phyloP scores from a whole-genome alignment of 768 basidiomycete species.

The Mycena filopes region DNA sequence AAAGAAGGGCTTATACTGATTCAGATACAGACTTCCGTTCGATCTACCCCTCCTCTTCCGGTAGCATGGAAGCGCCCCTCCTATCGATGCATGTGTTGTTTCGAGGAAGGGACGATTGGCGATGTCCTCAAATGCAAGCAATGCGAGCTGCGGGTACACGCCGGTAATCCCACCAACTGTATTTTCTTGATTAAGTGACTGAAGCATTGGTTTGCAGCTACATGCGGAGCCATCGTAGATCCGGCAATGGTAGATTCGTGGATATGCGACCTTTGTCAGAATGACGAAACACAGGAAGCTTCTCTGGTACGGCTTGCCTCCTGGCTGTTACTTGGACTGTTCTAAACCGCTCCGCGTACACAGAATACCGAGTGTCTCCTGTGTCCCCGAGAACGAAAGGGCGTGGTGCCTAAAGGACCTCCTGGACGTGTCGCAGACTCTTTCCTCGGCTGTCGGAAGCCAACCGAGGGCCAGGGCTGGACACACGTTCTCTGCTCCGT shows the following conservation, averaged over 20 bases:
- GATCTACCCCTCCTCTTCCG: slow-evolving; percentile 73
- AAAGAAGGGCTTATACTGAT: not conserved
- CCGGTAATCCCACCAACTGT: slow-evolving; percentile 60
- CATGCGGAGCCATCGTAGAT: slow-evolving; percentile 76
- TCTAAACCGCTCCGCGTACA: not conserved
- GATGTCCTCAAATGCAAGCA: slow-evolving; percentile 85
- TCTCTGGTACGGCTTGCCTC: slow-evolving; percentile 64
- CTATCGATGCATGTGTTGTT: slow-evolving; percentile 82
- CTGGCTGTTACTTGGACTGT: slow-evolving; percentile 7
- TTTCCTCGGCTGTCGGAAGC: slow-evolving; percentile 83
- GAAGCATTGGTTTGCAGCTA: slow-evolving; percentile 51
- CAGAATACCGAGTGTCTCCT: slow-evolving; percentile 88
- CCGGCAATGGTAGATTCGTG: slow-evolving; percentile 75
- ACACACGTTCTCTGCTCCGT: slow-evolving; percentile 90
- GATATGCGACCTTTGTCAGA: slow-evolving; percentile 90
- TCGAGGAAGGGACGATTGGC: slow-evolving; percentile 76
- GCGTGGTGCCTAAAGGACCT: slow-evolving; percentile 58
- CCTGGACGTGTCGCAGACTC: slow-evolving; percentile 60
- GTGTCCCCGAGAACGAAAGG: slow-evolving; percentile 72
- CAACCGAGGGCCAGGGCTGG: slow-evolving; percentile 95
- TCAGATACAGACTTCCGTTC: slow-evolving; percentile 56
- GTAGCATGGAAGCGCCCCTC: slow-evolving; percentile 56
- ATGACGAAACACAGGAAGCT: slow-evolving; percentile 83
- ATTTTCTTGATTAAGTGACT: not conserved
- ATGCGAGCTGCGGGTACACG: slow-evolving; percentile 84